A percentile compares a stretch with the other conserved stretches of the same genome.
Conservation (phyloP, 768 basidiomycete genomes). For the Neoboletus magnificus region DNA sequence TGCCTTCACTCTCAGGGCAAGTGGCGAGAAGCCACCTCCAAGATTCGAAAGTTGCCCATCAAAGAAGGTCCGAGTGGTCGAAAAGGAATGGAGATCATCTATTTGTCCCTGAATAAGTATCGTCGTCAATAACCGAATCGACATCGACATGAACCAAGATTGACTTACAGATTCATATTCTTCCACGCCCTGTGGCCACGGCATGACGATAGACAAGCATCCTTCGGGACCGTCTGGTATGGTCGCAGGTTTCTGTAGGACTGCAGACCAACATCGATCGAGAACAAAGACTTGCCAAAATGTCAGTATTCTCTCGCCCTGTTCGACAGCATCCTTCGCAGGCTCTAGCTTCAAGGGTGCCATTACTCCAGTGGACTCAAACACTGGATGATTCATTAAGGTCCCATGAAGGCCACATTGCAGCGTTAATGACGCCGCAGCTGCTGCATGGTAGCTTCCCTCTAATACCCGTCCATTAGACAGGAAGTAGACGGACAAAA, state of each 20-base stretch:
- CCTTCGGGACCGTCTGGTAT: slow-evolving; percentile 62
- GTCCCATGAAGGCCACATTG: slow-evolving; percentile 67
- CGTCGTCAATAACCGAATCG: slow-evolving; percentile 12
- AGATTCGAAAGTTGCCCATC: slow-evolving; percentile 50
- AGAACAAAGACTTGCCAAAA: slow-evolving; percentile 85
- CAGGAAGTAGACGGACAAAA: slow-evolving; percentile 73
- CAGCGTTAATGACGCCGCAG: slow-evolving; percentile 68
- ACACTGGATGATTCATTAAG: slow-evolving; percentile 31
- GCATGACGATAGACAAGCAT: slow-evolving; percentile 60
- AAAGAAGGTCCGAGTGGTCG: slow-evolving; percentile 62
- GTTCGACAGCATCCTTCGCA: slow-evolving; percentile 54
- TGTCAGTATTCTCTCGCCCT: slow-evolving; percentile 67
- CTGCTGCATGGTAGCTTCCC: slow-evolving; percentile 72
- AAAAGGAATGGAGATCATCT: slow-evolving; percentile 47
- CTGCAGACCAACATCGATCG: slow-evolving; percentile 79
- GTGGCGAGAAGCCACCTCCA: slow-evolving; percentile 55
- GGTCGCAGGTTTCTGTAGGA: slow-evolving; percentile 61
- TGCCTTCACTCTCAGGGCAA: slow-evolving; percentile 69
- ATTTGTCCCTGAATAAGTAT: slow-evolving; percentile 52
- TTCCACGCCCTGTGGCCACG: slow-evolving; percentile 73
- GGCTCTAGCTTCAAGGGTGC: slow-evolving; percentile 50
- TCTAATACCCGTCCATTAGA: slow-evolving; percentile 75
- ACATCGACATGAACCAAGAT: slow-evolving; percentile 4
- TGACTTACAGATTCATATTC: slow-evolving; percentile 68
- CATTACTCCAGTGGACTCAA: slow-evolving; percentile 35